Conservation (phyloP, 257 asterid species). For the Echites panduratus region DNA sequence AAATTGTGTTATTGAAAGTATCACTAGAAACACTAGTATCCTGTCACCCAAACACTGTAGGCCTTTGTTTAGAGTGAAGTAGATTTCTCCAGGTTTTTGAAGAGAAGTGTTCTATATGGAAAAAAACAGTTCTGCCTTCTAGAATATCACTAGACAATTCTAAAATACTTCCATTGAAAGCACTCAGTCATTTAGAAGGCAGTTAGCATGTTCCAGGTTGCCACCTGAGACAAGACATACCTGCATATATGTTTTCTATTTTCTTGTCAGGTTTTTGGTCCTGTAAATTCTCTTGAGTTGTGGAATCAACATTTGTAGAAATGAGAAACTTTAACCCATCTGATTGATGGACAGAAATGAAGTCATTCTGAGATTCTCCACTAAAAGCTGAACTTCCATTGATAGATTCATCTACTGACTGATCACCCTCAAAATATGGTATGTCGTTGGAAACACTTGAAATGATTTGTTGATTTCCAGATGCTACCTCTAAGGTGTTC, state of each 20-base stretch:
- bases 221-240: slow-evolving; percentile 19
- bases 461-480: slow-evolving; percentile 17
- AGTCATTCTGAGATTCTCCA: slow-evolving; percentile 25
- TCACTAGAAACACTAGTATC: background rate
- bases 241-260: slow-evolving; percentile 29
- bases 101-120: background rate
- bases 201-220: background rate
- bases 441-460: slow-evolving; percentile 24
- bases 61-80: background rate
- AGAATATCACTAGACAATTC: background rate
- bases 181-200: background rate
- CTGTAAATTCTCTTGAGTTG: slow-evolving; percentile 20
- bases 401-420: slow-evolving; percentile 17
- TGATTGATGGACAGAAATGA: slow-evolving; percentile 24
- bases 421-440: slow-evolving; percentile 19
- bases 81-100: background rate
- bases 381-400: slow-evolving; percentile 24
- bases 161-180: background rate
- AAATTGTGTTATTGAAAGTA: background rate
- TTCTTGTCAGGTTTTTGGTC: slow-evolving; percentile 23
- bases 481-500: slow-evolving; percentile 24
- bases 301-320: slow-evolving; percentile 32
- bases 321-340: slow-evolving; percentile 41
- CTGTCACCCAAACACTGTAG: background rate
- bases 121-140: background rate